Evolutionary conservation across 2,329 filamentous ascomycete genomes (phyloP), one percentile per base, ranked within the genome.

Genomic region (Aureobasidium namibiae): DNA sequence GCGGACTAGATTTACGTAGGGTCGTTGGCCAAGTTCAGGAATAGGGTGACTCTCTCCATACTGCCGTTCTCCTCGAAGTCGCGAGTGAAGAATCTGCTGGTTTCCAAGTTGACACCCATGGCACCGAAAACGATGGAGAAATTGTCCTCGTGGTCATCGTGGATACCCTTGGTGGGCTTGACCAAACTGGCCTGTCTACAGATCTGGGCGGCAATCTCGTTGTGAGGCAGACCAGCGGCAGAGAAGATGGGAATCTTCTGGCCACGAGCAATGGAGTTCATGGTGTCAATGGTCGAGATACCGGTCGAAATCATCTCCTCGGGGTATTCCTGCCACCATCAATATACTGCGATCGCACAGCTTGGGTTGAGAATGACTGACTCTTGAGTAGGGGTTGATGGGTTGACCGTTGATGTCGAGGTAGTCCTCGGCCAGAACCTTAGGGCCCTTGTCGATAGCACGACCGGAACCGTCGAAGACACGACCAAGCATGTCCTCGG

Each of bases 171-270:
- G 74, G 90, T 95, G n/a, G 65, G 65, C 82, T 80, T 90, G 65
- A 97, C 95, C 73, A 99, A 79, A 76, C 92, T 85, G 67, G 94
- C 94, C 77, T 99, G 94, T 78, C 95, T 87, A 81, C 92, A 96
- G 76, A 99, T 99, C 78, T 96, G 92, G 48, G 94, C 95, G 61
- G 95, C 95, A 70, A 99, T 97, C 81, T 99, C 94, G 79, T 99
- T 99, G 80, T 99, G 95, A 39, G 95, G 95, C 61, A 99, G 85
- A 91, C 94, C 94, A 62, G 94, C 87, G 58, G 94, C 91, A 26
- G 94, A 99, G 85, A 99, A 99, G 70, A 99, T 99, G 68, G 95
- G 94, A 66, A 99, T 99, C 83, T 99, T 99, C 76, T 99, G 94
- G 63, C 94, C 94, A 84, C 94, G 91, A 65, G 95, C 94, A 75